These are phyloP conservation scores for Citrus reticulata DNA, from an alignment of 345 rosid genomes.

Conservation along the genomic window DNA sequence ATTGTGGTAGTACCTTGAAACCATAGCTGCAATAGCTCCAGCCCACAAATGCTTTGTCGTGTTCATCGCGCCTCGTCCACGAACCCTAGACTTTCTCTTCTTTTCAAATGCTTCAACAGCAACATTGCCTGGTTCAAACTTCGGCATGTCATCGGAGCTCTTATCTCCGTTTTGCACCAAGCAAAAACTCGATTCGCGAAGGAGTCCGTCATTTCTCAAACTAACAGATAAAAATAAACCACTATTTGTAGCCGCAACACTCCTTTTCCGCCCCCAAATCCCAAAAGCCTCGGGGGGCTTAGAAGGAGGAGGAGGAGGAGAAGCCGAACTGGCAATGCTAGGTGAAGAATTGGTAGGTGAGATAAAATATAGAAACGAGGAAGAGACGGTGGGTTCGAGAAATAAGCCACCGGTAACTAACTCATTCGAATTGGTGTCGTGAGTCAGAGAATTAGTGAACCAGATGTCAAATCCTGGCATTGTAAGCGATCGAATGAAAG, in stretches of 20 bases:
- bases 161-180: slow-evolving; percentile 26
- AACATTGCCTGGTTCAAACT: slow-evolving; percentile 1
- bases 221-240: slow-evolving; percentile 43
- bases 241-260: slow-evolving; percentile 9
- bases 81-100: slow-evolving; percentile 26
- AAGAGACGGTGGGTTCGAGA: slow-evolving; percentile 42
- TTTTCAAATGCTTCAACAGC: slow-evolving; percentile 17
- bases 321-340: slow-evolving; percentile 9
- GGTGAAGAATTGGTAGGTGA: slow-evolving; percentile 21
- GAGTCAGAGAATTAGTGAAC: slow-evolving; percentile 17
- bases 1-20: slow-evolving; percentile 48
- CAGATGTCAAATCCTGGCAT: slow-evolving; percentile 30
- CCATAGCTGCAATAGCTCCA: slow-evolving; percentile 81
- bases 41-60: slow-evolving; percentile 74
- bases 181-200: slow-evolving; percentile 23
- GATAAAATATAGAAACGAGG: slow-evolving; percentile 41
- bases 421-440: slow-evolving; percentile 17
- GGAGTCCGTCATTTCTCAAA: slow-evolving; percentile 38
- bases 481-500: slow-evolving; percentile 9
- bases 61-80: slow-evolving; percentile 33
- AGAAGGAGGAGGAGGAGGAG: slow-evolving; percentile 5
- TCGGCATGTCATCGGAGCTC: neutral
- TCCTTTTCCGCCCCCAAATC: slow-evolving; percentile 16
- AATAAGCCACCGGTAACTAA: slow-evolving; percentile 54
- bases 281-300: slow-evolving; percentile 4